A percentile compares a stretch with the other conserved stretches of the same genome.
These are phyloP conservation scores for Syzygium aqueum DNA, from an alignment of 345 rosid genomes.

Conservation along the genomic window DNA sequence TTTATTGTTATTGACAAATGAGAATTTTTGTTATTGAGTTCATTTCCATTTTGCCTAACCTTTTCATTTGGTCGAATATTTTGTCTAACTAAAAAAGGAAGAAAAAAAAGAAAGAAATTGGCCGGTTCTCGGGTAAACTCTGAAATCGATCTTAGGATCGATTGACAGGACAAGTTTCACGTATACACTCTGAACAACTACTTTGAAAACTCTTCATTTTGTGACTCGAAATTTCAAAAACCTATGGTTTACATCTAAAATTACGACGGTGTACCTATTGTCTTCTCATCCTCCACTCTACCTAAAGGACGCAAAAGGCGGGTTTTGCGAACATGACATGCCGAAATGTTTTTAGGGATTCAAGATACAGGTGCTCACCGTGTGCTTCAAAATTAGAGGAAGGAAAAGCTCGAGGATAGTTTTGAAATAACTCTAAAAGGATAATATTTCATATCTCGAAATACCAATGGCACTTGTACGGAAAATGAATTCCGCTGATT, in stretches of 20 bases:
- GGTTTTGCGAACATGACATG: background rate
- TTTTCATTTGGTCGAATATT: too few relatives aligned
- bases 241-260: background rate
- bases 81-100: too few relatives aligned
- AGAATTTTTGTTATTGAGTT: too few relatives aligned
- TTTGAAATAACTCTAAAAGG: background rate
- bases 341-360: background rate
- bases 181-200: background rate
- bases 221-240: background rate
- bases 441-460: background rate
- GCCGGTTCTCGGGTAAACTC: too few relatives aligned
- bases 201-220: background rate
- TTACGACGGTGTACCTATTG: background rate
- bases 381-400: background rate
- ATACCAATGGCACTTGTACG: background rate
- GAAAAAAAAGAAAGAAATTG: too few relatives aligned
- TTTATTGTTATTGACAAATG: too few relatives aligned
- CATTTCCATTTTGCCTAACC: too few relatives aligned
- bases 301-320: background rate
- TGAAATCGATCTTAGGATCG: too few relatives aligned
- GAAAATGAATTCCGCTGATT: background rate
- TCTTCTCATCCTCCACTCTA: background rate
- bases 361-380: background rate
- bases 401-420: background rate
- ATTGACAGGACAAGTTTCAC: too few relatives aligned